Percentiles rank a stretch among this genome's conserved stretches.
phyloP scores from a whole-genome alignment of 148 eudicot species.

The Silene latifolia region DNA sequence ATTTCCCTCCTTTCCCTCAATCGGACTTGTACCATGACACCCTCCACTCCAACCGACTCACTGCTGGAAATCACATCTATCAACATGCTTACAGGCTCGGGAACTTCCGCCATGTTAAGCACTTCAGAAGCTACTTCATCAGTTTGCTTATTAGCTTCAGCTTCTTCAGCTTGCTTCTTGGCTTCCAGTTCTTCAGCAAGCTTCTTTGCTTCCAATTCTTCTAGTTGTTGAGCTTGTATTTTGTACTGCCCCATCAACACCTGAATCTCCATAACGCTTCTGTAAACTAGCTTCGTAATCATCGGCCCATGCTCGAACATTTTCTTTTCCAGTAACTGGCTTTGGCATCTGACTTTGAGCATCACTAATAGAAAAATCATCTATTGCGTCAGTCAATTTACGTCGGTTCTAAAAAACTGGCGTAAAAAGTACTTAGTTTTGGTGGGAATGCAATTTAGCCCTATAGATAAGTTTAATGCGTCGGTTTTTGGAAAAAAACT shows the following conservation, averaged over 20 bases:
- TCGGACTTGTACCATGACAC: not conserved
- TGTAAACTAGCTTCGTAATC: slow-evolving; percentile 76
- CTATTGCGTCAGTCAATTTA: too few species aligned
- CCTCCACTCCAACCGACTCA: slow-evolving; percentile 1
- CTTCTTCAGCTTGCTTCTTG: slow-evolving; percentile 34
- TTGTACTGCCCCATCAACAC: slow-evolving; percentile 43
- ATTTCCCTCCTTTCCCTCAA: not conserved
- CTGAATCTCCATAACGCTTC: slow-evolving; percentile 68
- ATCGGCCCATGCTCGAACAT: too few species aligned
- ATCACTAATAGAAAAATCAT: too few species aligned
- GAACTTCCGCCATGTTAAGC: slow-evolving; percentile 8
- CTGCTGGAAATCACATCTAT: slow-evolving; percentile 11
- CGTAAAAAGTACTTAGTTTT: too few species aligned
- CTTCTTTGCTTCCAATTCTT: slow-evolving; percentile 50
- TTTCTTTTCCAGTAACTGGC: too few species aligned
- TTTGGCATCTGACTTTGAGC: too few species aligned
- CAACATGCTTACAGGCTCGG: slow-evolving; percentile 25
- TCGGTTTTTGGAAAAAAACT: too few species aligned
- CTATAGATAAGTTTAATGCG: too few species aligned
- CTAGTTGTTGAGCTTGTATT: slow-evolving; percentile 42
- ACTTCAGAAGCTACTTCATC: not conserved
- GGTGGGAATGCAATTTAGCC: too few species aligned
- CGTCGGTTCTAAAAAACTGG: too few species aligned
- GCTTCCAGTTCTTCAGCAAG: slow-evolving; percentile 35
- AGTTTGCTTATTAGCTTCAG: not conserved